A percentile compares a stretch with the other conserved stretches of the same genome.
Evolutionary conservation across 2,329 filamentous ascomycete genomes (phyloP).

Genomic region (Colletotrichum liaoningense): DNA sequence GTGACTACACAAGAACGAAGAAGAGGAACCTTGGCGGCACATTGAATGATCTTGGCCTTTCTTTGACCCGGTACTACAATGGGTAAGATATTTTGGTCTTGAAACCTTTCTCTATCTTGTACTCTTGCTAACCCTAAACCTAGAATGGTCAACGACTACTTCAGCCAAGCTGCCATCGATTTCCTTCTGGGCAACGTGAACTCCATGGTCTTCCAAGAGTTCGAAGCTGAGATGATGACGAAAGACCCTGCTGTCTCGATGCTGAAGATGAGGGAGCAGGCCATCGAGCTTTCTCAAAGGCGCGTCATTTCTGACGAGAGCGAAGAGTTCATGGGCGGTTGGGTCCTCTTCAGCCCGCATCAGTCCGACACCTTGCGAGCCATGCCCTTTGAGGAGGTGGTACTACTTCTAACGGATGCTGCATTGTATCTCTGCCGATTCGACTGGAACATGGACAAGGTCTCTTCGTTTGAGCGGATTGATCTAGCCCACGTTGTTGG

Average conservation of each 20-base stretch:
- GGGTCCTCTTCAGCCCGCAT: conserved; percentile 86
- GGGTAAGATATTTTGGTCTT: conserved; percentile 59
- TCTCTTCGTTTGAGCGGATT: conserved; percentile 90
- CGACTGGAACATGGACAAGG: conserved; percentile 95
- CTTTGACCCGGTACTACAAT: conserved; percentile 79
- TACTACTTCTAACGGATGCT: conserved; percentile 85
- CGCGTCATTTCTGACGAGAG: conserved; percentile 86
- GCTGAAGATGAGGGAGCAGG: conserved; percentile 84
- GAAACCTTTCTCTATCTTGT: neutral
- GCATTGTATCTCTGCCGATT: conserved; percentile 92
- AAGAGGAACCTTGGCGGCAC: conserved; percentile 93
- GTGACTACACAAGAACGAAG: conserved; percentile 91
- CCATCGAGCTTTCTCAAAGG: conserved; percentile 88
- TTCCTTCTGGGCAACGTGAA: conserved; percentile 92
- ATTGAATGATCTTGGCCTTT: conserved; percentile 90
- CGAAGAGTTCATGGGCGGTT: conserved; percentile 89
- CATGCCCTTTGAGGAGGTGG: conserved; percentile 83
- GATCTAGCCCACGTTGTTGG: conserved; percentile 78
- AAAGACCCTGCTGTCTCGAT: conserved; percentile 92
- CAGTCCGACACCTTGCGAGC: conserved; percentile 76
- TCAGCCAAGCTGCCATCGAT: conserved; percentile 94
- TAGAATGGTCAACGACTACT: conserved; percentile 98
- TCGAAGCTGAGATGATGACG: conserved; percentile 92
- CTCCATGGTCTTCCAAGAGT: conserved; percentile 89
- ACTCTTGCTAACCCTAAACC: conserved; percentile 34